Evolutionary conservation across 345 rosid species (phyloP), one percentile per base, ranked within the genome.

Genomic region (Cardamine chenopodiifolia): DNA sequence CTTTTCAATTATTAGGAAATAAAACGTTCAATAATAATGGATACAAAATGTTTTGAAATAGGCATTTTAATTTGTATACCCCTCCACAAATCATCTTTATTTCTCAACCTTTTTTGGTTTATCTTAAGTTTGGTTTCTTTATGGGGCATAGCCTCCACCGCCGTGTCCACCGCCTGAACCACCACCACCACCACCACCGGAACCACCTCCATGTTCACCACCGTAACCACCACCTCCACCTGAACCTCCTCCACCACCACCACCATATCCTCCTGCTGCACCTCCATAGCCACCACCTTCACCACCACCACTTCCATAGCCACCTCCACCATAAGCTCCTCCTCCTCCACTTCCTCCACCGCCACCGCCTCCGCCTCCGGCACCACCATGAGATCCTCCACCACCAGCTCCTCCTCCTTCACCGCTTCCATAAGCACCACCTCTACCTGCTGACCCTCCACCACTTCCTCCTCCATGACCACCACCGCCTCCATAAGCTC

Each of bases 131-230:
- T 71, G 56, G 56, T 39, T 71, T 48, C 71, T 37, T 77, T 63
- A 80, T 42, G 87, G 87, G 8, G 66, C 76, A 62, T 85, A 78
- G 20, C 68, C 68, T 25, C 80, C 80, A 65, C 83, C 80, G 4
- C 87, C 86, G 26, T 78, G 79, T 1, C 82, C 85, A 22, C 81
- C 73, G 0, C 74, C 79, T 17, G 74, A 54, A 67, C 78, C 78
- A 42, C 78, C 73, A 17, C 81, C 81, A 12, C n/a, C n/a, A n/a
- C n/a, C 25, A 23, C 77, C 76, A 2, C 73, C 83, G 17, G 42
- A 55, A 10, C 53, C 78, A 4, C 67, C 75, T 22, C 78, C 71
- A 39, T 9, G 48, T 39, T 34, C 80, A 15, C 80, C 61, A 20
- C 76, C 55, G 14, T 62, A 62, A 11, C 72, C 63, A 37, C 42